Base-by-base conservation (phyloP, 2,329 filamentous ascomycete genomes). In the Myriosclerotinia duriaeana region DNA sequence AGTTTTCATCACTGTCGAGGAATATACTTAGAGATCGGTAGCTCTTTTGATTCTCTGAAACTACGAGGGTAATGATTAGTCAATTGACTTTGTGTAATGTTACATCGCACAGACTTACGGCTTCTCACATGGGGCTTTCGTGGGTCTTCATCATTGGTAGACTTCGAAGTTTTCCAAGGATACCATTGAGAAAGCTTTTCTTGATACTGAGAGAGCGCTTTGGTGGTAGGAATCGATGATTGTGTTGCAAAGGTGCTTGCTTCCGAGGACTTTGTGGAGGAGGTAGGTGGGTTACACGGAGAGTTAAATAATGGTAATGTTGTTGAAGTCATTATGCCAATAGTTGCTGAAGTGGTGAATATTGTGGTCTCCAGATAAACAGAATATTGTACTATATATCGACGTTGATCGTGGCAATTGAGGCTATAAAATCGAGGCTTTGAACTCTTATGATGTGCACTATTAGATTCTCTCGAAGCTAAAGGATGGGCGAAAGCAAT, bases 1-100 rank as follows among this genome's bases (percentile, higher is more conserved):
- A 81, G 36, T 75, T 74, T 8, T 79, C 77, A 66, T 79, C 77
- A 66, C 78, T 80, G 65, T 80, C 77, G 0, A 78, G 71, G 64
- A 81, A 80, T 1, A 75, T 71, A 5, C 78, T 77, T 0, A 80
- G 66, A n/a, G 71, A 74, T 1, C 78, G 78, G 65, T 79, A 80
- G 0, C 79, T 78, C 12, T 60, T 44, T 0, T 74, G 70, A n/a
- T 66, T 64, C n/a, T 66, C 50, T 20, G 67, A 63, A 12, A 70
- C 68, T 71, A 59, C 6, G 9, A 36, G 40, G 17, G 22, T 34
- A 42, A 17, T 59, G 14, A 15, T 67, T 42, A 42, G 44, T 38
- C 26, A 36, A 22, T 48, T 38, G 30, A 26, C 1, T 62, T 20
- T 2, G 14, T 55, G 4, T 15, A 12, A 15, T 9, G 9, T 15